A percentile compares a stretch with the other conserved stretches of the same genome.
Evolutionary conservation across 1,139 yeast species (phyloP).

Genomic region (Debaryomyces coudertii): DNA sequence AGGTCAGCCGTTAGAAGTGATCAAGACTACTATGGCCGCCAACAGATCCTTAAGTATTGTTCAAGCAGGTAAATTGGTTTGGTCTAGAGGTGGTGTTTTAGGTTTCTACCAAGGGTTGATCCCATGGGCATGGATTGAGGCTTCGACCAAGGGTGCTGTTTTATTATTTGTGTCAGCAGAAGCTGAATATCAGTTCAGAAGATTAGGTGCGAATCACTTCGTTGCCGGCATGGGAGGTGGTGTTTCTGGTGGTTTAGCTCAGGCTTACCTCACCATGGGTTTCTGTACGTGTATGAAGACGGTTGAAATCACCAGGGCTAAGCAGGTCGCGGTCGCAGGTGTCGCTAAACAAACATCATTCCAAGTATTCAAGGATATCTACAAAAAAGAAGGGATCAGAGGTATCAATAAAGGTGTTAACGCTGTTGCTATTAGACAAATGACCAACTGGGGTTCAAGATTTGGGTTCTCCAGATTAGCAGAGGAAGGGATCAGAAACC

Average conservation of each 20-base stretch:
- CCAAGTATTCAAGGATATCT: constrained; percentile 85
- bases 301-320: constrained; percentile 90
- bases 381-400: constrained; percentile 79
- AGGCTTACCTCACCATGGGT: constrained; percentile 94
- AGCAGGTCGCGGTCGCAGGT: constrained; percentile 72
- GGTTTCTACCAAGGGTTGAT: constrained; percentile 97
- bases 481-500: constrained; percentile 75
- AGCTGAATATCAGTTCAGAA: constrained; percentile 76
- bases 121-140: constrained; percentile 99
- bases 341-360: constrained; percentile 71
- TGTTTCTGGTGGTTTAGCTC: constrained; percentile 93
- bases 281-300: constrained; percentile 98
- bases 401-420: constrained; percentile 98
- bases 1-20: constrained; percentile 96
- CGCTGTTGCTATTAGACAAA: constrained; percentile 98
- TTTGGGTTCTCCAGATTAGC: constrained; percentile 92
- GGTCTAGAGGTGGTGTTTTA: constrained; percentile 88
- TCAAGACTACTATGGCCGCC: constrained; percentile 98
- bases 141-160: constrained; percentile 99
- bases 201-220: constrained; percentile 69
- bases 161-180: constrained; percentile 90
- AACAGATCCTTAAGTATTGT: constrained; percentile 72
- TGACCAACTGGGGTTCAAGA: constrained; percentile 99
- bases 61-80: constrained; percentile 73
- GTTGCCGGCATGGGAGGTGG: constrained; percentile 94